Evolutionary conservation across 495 filamentous ascomycete genomes (phyloP).

Genomic region (Aspergillus cristatus): DNA sequence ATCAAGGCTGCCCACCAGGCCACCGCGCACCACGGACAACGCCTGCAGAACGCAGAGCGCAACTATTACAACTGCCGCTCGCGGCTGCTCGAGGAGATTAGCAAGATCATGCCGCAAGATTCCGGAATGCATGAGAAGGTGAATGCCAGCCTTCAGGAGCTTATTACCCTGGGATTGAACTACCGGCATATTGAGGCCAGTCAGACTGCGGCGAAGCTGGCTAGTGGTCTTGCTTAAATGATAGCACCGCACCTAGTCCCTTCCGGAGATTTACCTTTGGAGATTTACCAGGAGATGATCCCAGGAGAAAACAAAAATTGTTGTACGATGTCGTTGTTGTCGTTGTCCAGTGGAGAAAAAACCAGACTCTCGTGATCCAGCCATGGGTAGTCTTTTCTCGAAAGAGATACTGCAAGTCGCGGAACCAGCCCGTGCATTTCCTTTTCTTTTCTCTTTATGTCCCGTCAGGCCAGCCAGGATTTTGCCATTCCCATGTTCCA

Average conservation of each 20-base stretch:
- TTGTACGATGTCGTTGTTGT: slow-evolving; percentile 4
- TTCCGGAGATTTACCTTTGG: too few relatives aligned
- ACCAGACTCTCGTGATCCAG: slow-evolving; percentile 7
- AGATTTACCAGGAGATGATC: too few relatives aligned
- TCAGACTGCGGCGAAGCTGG: slow-evolving; percentile 29
- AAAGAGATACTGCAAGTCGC: background rate
- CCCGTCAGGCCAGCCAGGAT: background rate
- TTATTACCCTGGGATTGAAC: slow-evolving; percentile 36
- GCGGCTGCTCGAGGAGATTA: slow-evolving; percentile 33
- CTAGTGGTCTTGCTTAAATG: slow-evolving; percentile 30
- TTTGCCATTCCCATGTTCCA: too few relatives aligned
- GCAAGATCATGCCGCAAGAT: slow-evolving; percentile 34
- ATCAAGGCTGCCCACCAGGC: slow-evolving; percentile 26
- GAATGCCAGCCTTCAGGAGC: slow-evolving; percentile 40
- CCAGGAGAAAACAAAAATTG: background rate
- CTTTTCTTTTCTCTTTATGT: background rate
- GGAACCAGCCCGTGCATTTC: slow-evolving; percentile 3
- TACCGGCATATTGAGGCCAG: slow-evolving; percentile 40
- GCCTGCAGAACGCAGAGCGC: slow-evolving; percentile 35
- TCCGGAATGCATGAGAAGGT: slow-evolving; percentile 38
- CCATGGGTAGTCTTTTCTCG: slow-evolving; percentile 5
- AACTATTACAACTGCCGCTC: slow-evolving; percentile 37
- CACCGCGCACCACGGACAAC: slow-evolving; percentile 31
- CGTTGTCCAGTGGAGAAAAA: background rate
- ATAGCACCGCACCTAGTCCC: too few relatives aligned